Evolutionary conservation across 208 protist species (phyloP).

Genomic region (Polymyxa betae): DNA sequence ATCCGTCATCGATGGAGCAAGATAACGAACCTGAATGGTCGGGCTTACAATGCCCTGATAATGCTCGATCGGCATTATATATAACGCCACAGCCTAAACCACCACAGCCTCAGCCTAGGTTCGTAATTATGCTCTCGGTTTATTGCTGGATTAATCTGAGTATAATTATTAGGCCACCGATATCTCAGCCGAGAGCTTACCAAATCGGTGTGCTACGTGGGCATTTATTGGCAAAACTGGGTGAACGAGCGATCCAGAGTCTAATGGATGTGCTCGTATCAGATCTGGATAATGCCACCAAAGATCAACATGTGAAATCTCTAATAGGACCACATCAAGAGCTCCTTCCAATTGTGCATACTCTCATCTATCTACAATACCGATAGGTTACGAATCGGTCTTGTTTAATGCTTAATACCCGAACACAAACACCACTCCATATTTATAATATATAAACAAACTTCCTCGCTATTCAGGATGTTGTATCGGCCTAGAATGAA

Average conservation of each 20-base stretch:
- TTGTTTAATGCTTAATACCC: too few relatives aligned
- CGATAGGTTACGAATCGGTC: too few relatives aligned
- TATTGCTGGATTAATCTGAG: not conserved
- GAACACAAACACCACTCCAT: too few relatives aligned
- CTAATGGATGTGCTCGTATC: not conserved
- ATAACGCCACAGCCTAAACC: too few relatives aligned
- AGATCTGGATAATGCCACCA: not conserved
- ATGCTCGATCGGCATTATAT: not conserved
- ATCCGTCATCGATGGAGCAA: not conserved
- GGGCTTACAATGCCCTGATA: not conserved
- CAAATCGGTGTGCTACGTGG: not conserved
- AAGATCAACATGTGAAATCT: not conserved
- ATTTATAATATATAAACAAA: too few relatives aligned
- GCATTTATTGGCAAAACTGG: not conserved
- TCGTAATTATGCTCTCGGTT: not conserved
- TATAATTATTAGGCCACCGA: not conserved
- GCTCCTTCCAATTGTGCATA: conserved; percentile 37
- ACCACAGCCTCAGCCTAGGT: not conserved
- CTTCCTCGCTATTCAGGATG: too few relatives aligned
- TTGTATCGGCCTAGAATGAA: too few relatives aligned
- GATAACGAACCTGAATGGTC: conserved; percentile 20
- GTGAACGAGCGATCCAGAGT: not conserved
- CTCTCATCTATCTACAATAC: not conserved
- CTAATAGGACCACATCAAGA: conserved; percentile 26
- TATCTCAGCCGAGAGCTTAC: not conserved